Evolutionary conservation across 768 basidiomycete species (phyloP), one percentile per base, ranked within the genome.

Genomic region (Boletus subparvulus): DNA sequence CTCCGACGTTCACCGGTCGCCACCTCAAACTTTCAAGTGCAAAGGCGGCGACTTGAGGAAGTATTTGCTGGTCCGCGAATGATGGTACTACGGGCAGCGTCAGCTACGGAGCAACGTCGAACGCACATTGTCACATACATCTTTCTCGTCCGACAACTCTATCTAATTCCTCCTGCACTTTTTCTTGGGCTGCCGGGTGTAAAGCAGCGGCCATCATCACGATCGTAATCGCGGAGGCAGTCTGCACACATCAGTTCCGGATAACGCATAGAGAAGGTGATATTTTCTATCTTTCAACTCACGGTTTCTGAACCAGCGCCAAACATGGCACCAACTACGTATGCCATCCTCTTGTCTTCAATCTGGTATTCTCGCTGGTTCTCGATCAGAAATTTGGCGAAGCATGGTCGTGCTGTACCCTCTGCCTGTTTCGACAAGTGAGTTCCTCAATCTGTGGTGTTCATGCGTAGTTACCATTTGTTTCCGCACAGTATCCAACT

Each of bases 281-380:
- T 35, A 26, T 17, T 5, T 35, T n/a, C 33, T 45, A 14, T 21
- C 7, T 13, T 33, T 16, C 4, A 40, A 26, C 47, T 17, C 12
- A 58, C 58, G 19, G 58, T 59, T 36, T 59, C 58, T 42, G 58
- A 35, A n/a, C 56, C 58, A 0, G 56, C 58, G 3, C 56, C 56
- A 39, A 59, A 59, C 58, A 59, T 51, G 21, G 40, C 33, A 33
- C 58, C 58, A 16, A 40, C 43, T 1, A 59, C 17, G n/a, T 59
- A 59, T 9, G 49, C 58, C 12, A 59, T 42, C 2, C 51, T 43
- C 6, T 47, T 33, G 14, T 47, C 58, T 2, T 32, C 3, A 42
- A 58, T 7, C 13, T 32, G 32, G 21, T 51, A 42, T 19, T 50
- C 28, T 24, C 17, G 16, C 14, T 58, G 49, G 19, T 47, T 28